These are phyloP conservation scores for Cicer arietinum DNA, from an alignment of 306 rosid genomes.

Conservation along the genomic window DNA sequence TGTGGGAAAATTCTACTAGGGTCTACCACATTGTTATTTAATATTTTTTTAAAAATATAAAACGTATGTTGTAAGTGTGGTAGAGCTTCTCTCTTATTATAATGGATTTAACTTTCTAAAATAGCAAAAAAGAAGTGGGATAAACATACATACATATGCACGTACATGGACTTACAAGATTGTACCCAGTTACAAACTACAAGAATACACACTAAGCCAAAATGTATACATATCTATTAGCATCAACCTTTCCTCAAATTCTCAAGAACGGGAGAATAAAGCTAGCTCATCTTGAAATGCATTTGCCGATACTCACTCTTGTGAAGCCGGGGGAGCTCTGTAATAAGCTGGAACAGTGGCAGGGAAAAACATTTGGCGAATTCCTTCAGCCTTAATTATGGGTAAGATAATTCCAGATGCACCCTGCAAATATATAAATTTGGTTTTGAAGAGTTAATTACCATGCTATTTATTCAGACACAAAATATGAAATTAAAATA, in stretches of 20 bases:
- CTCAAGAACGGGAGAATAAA: slow-evolving; percentile 1
- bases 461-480: background rate
- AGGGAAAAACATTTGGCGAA: slow-evolving; percentile 96
- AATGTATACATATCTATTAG: slow-evolving; percentile 35
- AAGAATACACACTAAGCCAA: slow-evolving; percentile 39
- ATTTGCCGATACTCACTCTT: slow-evolving; percentile 34
- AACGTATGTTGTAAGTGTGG: no score
- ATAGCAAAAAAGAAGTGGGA: background rate
- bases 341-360: slow-evolving; percentile 90
- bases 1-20: no score
- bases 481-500: slow-evolving; percentile 1
- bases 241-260: slow-evolving; percentile 26
- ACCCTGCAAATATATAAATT: slow-evolving; percentile 57
- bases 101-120: slow-evolving; percentile 6
- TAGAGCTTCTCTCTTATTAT: no score
- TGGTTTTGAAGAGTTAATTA: background rate
- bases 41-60: no score
- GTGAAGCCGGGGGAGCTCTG: slow-evolving; percentile 64
- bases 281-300: slow-evolving; percentile 22
- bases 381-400: slow-evolving; percentile 94
- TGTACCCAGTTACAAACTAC: slow-evolving; percentile 32
- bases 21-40: no score
- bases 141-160: background rate
- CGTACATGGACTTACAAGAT: slow-evolving; percentile 18
- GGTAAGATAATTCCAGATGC: slow-evolving; percentile 94